Conservation (phyloP, 108 stramenopile genomes). For the Ochromonas danica region DNA sequence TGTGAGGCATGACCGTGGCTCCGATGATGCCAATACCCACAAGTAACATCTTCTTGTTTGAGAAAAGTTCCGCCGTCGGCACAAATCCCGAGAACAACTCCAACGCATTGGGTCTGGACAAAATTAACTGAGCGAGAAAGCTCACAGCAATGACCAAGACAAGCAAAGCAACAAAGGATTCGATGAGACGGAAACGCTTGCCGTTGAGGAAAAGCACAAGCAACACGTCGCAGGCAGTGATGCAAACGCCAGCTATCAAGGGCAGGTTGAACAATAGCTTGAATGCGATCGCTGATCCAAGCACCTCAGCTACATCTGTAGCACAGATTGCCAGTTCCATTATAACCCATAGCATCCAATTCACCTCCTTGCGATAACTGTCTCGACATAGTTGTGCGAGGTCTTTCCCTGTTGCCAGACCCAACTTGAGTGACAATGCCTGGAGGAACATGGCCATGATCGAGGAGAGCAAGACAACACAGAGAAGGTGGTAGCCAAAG, state of each 20-base stretch:
- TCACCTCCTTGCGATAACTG: constrained; percentile 1
- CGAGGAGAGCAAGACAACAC: constrained; percentile 11
- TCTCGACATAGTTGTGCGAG: constrained; percentile 38
- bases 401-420: constrained; percentile 33
- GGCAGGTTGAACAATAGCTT: constrained; percentile 36
- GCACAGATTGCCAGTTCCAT: constrained; percentile 37
- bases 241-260: constrained; percentile 24
- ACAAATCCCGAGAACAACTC: constrained; percentile 4
- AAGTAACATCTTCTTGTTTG: constrained; percentile 17
- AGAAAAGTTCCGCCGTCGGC: not conserved
- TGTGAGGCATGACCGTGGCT: constrained; percentile 45
- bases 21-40: constrained; percentile 37
- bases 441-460: constrained; percentile 31
- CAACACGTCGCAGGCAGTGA: constrained; percentile 30
- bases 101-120: not conserved
- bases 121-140: not conserved
- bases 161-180: constrained; percentile 11
- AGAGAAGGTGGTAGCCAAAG: constrained; percentile 19
- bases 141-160: constrained; percentile 3
- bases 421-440: constrained; percentile 25
- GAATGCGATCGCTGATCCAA: constrained; percentile 39
- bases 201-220: constrained; percentile 7
- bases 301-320: not conserved
- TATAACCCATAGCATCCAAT: constrained; percentile 22
- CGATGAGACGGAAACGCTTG: not conserved